Percentiles rank a stretch among this genome's conserved stretches.
Evolutionary conservation across 805 yeast genomes (phyloP).

Genomic region (Saccharomyces eubayanus): DNA sequence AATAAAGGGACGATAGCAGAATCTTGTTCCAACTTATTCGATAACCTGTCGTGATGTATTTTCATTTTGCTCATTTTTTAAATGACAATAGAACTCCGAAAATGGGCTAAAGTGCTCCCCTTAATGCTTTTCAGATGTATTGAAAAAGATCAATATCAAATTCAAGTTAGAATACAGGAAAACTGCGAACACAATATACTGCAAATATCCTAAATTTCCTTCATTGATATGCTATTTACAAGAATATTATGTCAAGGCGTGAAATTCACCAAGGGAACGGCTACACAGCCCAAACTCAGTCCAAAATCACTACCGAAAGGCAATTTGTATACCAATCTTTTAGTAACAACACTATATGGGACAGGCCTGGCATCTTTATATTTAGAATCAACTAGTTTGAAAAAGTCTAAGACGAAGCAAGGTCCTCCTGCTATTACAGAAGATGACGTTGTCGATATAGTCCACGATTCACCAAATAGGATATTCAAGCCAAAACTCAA

Average conservation of each 20-base stretch:
- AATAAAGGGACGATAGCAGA: too few species aligned
- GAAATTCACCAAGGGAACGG: neutral
- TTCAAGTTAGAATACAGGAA: neutral
- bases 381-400: neutral
- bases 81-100: too few species aligned
- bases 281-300: neutral
- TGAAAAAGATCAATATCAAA: neutral
- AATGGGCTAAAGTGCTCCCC: neutral
- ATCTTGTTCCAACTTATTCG: too few species aligned
- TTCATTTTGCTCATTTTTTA: too few species aligned
- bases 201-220: neutral
- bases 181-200: neutral
- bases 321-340: neutral
- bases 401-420: neutral
- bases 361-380: neutral
- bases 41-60: too few species aligned
- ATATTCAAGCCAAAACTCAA: conserved; percentile 5
- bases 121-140: neutral
- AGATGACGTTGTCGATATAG: conserved; percentile 5
- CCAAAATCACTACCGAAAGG: neutral
- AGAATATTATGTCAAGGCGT: neutral
- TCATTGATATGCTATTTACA: neutral
- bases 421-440: neutral
- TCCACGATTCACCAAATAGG: conserved; percentile 14
- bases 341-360: neutral